Evolutionary conservation across 495 filamentous ascomycete species (phyloP), one percentile per base, ranked within the genome.

Genomic region (Annulohypoxylon maeteangense): DNA sequence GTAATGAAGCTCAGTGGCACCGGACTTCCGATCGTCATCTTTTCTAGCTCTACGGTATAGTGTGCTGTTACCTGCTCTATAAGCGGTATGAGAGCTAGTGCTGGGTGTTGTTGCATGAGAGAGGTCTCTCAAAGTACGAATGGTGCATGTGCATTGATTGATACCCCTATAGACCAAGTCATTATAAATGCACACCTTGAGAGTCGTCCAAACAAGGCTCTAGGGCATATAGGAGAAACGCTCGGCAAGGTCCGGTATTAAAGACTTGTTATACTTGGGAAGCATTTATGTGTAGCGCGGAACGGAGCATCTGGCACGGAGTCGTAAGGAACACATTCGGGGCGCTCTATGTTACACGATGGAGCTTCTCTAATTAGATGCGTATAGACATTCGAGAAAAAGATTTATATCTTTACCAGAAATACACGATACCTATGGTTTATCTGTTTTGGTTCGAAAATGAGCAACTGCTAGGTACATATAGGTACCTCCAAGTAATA

Each of bases 91-190:
- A 48, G 36, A 42, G 42, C 48, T 51, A 23, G 12, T 50, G n/a
- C 3, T 16, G 42, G 48, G 38, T 25, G 57, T 57, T 32, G 18
- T 31, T 54, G 25, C 1, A 40, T 3, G 29, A 12, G 31, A 64
- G 56, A 31, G 31, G 62, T 60, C 34, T n/a, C 47, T 65, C 29
- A 51, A 47, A 67, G 12, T 62, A 38, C 61, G 54, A 64, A 47
- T 47, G 55, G 44, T 51, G 48, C 48, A 65, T 65, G 61, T 70
- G 54, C 58, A 70, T 77, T 70, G 64, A 77, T 77, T 77, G 23
- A 12, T 25, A 75, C 73, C 73, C 74, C 55, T 57, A 74, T 77
- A 77, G 65, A 74, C 40, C 59, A 48, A 31, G 47, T 59, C 44
- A 58, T 68, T 68, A 65, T 23, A 45, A 27, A 48, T 59, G 50